These are phyloP conservation scores for Thalassiosira hispida DNA, from an alignment of 352 stramenopile genomes.

Conservation along the genomic window DNA sequence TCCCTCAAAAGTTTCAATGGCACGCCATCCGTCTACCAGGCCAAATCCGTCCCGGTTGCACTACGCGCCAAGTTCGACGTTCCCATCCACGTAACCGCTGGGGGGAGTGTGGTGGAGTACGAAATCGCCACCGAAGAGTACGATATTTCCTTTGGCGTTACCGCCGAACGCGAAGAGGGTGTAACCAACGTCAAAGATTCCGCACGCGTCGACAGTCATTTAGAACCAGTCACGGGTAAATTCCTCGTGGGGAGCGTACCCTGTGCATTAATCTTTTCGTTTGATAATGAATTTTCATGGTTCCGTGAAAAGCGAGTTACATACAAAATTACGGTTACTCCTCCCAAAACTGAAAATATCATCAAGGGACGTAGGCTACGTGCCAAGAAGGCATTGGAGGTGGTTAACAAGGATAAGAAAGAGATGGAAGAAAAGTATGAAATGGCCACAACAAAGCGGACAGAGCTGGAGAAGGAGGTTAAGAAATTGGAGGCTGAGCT, in stretches of 20 bases:
- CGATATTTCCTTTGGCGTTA: slow-evolving; percentile 80
- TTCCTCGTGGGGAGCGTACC: slow-evolving; percentile 81
- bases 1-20: slow-evolving; percentile 57
- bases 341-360: slow-evolving; percentile 62
- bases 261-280: slow-evolving; percentile 77
- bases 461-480: slow-evolving; percentile 51
- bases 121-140: slow-evolving; percentile 67
- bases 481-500: slow-evolving; percentile 61
- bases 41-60: slow-evolving; percentile 64
- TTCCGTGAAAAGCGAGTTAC: slow-evolving; percentile 77
- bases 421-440: slow-evolving; percentile 44
- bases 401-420: slow-evolving; percentile 58
- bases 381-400: slow-evolving; percentile 68
- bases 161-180: slow-evolving; percentile 78
- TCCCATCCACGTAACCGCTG: slow-evolving; percentile 76
- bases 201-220: slow-evolving; percentile 58
- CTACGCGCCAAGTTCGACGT: slow-evolving; percentile 68
- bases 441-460: slow-evolving; percentile 26
- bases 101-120: slow-evolving; percentile 78
- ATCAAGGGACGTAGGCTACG: slow-evolving; percentile 63
- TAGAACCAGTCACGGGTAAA: slow-evolving; percentile 74
- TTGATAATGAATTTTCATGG: slow-evolving; percentile 84
- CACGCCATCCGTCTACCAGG: slow-evolving; percentile 68
- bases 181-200: slow-evolving; percentile 75
- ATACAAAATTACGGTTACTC: slow-evolving; percentile 79